Conservation (phyloP, 2,329 filamentous ascomycete genomes). For the Zopfia rhizophila region DNA sequence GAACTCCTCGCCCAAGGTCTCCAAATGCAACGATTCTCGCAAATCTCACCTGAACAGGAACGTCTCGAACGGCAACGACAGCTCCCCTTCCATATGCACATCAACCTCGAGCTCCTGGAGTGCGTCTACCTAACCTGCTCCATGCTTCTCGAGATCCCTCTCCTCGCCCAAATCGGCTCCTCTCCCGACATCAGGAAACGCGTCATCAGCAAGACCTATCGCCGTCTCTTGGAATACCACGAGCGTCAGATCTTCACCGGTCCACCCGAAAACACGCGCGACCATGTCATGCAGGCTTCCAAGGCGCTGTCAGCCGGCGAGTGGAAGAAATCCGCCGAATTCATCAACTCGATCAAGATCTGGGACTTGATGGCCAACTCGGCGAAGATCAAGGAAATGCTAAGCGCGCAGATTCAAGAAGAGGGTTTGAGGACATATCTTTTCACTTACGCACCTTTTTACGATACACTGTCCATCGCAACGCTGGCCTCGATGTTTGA, state of each 20-base stretch:
- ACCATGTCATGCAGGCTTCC: conserved; percentile 99
- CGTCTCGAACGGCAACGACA: conserved; percentile 96
- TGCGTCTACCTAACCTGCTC: conserved; percentile 99
- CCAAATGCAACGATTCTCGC: conserved; percentile 96
- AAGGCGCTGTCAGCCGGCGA: conserved; percentile 96
- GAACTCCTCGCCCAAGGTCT: conserved; percentile 97
- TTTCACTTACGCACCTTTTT: conserved; percentile 99
- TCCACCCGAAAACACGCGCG: conserved; percentile 96
- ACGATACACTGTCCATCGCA: conserved; percentile 90
- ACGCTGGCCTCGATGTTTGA: conserved; percentile 96
- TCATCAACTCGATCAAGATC: conserved; percentile 99
- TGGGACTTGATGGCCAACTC: conserved; percentile 97
- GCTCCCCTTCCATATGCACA: conserved; percentile 99
- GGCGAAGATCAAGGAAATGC: conserved; percentile 95
- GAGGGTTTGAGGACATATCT: conserved; percentile 98
- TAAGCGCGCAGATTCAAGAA: conserved; percentile 97
- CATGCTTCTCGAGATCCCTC: conserved; percentile 98
- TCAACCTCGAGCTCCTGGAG: conserved; percentile 97
- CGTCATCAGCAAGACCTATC: conserved; percentile 99
- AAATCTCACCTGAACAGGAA: conserved; percentile 97
- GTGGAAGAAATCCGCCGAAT: conserved; percentile 95
- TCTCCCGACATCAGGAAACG: conserved; percentile 97
- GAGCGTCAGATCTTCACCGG: conserved; percentile 99
- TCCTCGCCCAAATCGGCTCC: conserved; percentile 95
- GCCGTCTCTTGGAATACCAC: conserved; percentile 98